Base-by-base conservation (phyloP, 129 eudicot species). In the Saposhnikovia divaricata region DNA sequence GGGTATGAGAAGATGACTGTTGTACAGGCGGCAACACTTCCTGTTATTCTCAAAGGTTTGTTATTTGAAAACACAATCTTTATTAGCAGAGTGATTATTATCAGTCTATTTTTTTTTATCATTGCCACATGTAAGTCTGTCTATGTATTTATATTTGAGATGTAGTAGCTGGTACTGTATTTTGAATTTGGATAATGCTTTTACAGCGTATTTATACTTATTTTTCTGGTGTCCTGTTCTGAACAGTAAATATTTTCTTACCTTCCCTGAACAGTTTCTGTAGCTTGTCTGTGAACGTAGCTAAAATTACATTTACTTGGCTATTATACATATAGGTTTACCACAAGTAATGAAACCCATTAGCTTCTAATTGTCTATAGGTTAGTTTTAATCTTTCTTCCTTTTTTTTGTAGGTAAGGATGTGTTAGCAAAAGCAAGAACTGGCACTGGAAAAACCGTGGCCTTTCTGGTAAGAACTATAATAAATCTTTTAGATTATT, bases 401-500 rank as follows among this genome's bases (percentile, higher is more conserved):
- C 50, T 46, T 74, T 23, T 69, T 75, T 82, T 21, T 85, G 9
- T 46, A 96, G 99, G 99, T 78, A 96, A 92, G 84, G 99, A 96
- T 84, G 99, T 96, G 48, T 76, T 96, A 83, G 99, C 99, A 79
- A 96, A 96, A 86, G 99, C 99, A 59, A 92, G 83, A 84, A 96
- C 99, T 73, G 99, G 99, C 81, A 96, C 99, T 0, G 99, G 99
- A 66, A 96, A 96, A 91, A 96, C 99, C 7, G 98, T 96, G 18
- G 99, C 99, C 45, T 96, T 96, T 91, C 82, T 96, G 97, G 99
- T 96, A 90, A 82, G 53, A 16, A 55, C 63, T 55, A 51, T 16
- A 5, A 61, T 25, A 0, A n/a, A 61, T 61, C 69, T 61, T 25
- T 9, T n/a, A 61, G 5, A 69, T 31, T 69, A 69, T 34, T 19